Evolutionary conservation across 345 rosid genomes (phyloP).

Genomic region (Kernera saxatilis): DNA sequence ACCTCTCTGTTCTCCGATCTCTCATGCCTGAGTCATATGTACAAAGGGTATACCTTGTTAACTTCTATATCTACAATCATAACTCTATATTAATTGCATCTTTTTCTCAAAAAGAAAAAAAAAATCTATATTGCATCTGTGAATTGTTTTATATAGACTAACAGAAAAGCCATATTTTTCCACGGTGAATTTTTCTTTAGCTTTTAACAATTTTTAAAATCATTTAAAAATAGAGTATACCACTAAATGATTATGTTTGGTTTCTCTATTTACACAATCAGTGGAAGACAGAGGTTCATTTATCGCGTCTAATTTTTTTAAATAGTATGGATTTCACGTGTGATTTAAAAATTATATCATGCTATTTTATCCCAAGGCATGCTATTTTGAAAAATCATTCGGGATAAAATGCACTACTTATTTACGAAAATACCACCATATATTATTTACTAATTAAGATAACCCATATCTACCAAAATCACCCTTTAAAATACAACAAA

Average conservation of each 20-base stretch:
- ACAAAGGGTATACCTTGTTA: conserved; percentile 51
- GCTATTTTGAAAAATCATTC: too few species aligned
- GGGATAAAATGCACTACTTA: not conserved
- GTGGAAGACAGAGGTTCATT: not conserved
- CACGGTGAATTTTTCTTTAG: not conserved
- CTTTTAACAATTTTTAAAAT: not conserved
- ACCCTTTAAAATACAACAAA: not conserved
- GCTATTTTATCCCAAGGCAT: not conserved
- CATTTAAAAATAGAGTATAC: not conserved
- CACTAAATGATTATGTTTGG: not conserved
- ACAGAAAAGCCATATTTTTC: not conserved
- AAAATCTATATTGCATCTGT: not conserved
- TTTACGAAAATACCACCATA: not conserved
- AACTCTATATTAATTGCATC: not conserved
- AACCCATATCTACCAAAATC: not conserved
- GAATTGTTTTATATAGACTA: not conserved
- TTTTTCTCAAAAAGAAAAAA: too few species aligned
- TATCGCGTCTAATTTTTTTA: not conserved
- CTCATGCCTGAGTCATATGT: conserved; percentile 86
- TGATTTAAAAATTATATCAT: not conserved
- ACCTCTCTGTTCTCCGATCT: conserved; percentile 70
- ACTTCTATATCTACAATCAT: not conserved
- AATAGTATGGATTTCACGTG: not conserved
- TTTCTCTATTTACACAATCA: not conserved
- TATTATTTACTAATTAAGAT: too few species aligned